Conservation (phyloP, 106 monocot genomes). For the Alisma plantagoaquatica region DNA sequence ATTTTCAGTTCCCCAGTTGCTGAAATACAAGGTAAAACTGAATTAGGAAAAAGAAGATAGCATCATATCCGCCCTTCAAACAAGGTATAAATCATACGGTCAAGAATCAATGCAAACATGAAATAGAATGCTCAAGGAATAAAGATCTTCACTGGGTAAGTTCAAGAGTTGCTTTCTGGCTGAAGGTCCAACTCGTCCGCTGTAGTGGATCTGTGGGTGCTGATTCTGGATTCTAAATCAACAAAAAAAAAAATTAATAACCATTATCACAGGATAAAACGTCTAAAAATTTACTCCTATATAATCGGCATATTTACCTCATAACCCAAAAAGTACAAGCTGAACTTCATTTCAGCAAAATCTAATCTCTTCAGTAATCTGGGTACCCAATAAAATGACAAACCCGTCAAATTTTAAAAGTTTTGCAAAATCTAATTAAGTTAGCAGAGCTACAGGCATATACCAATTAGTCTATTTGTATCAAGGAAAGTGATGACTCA, state of each 20-base stretch:
- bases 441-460: too few relatives aligned
- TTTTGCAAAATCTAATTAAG: too few relatives aligned
- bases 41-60: not conserved
- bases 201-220: conserved; percentile 66
- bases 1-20: conserved; percentile 98
- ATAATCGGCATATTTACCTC: too few relatives aligned
- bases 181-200: conserved; percentile 79
- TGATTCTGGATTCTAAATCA: conserved; percentile 46
- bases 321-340: conserved; percentile 93
- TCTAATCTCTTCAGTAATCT: conserved; percentile 94
- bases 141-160: conserved; percentile 74
- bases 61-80: too few relatives aligned
- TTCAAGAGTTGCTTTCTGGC: conserved; percentile 93
- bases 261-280: not conserved
- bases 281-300: too few relatives aligned
- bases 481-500: too few relatives aligned
- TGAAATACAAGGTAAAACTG: conserved; percentile 11
- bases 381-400: too few relatives aligned
- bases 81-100: too few relatives aligned
- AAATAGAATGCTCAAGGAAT: too few relatives aligned
- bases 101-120: too few relatives aligned
- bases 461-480: too few relatives aligned
- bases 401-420: too few relatives aligned
- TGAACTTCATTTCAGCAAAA: conserved; percentile 96
- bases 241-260: not conserved